phyloP scores from a whole-genome alignment of 2,329 filamentous ascomycete genomes.

The Allantophomopsis lycopodina region DNA sequence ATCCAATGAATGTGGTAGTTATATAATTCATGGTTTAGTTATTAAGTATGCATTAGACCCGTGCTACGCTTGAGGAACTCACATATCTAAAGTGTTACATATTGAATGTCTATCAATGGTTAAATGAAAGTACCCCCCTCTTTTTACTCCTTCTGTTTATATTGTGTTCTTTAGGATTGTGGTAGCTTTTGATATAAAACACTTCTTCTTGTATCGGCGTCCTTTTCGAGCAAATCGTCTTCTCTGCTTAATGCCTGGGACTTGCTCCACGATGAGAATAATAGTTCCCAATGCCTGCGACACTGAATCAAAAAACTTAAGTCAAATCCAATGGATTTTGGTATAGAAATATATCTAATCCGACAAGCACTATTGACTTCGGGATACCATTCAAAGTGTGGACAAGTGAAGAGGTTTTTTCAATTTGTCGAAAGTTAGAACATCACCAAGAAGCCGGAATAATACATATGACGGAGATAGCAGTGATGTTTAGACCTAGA shows the following conservation, averaged over 20 bases:
- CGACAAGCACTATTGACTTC: constrained; percentile 76
- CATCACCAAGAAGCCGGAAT: neutral
- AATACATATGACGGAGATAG: constrained; percentile 65
- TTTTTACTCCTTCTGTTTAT: too few relatives aligned
- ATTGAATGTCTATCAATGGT: too few relatives aligned
- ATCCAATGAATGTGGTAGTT: too few relatives aligned
- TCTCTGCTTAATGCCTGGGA: neutral
- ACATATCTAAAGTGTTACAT: too few relatives aligned
- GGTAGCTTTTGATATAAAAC: too few relatives aligned
- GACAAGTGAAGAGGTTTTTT: constrained; percentile 75
- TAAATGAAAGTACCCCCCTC: too few relatives aligned
- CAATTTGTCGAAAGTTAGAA: constrained; percentile 42
- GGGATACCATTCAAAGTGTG: constrained; percentile 78
- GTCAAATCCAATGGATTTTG: constrained; percentile 54
- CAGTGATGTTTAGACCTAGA: constrained; percentile 69
- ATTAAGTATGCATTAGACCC: too few relatives aligned
- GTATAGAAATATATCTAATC: constrained; percentile 67
- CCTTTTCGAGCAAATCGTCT: neutral
- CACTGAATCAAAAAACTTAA: constrained; percentile 65
- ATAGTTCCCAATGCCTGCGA: constrained; percentile 30
- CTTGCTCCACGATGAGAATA: constrained; percentile 1
- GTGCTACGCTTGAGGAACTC: too few relatives aligned
- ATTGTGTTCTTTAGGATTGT: too few relatives aligned
- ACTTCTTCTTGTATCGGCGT: too few relatives aligned
- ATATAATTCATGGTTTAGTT: too few relatives aligned